Base-by-base conservation (phyloP, 2,329 filamentous ascomycete species). In the Nannizzia gypsea region DNA sequence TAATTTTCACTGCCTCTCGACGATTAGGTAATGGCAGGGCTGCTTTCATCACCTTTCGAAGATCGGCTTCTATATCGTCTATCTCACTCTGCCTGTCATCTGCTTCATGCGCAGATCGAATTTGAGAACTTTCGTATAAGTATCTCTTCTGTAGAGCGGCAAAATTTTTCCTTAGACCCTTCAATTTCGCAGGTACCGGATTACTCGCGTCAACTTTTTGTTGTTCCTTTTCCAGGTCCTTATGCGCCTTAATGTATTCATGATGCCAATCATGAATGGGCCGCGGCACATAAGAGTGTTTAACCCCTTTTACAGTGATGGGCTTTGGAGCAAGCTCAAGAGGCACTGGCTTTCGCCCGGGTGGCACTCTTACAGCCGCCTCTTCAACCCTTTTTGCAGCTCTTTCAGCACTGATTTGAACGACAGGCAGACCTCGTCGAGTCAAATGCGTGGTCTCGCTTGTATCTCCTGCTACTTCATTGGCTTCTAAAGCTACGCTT, bases 401-500 rank as follows among this genome's bases (percentile, higher is more conserved):
- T 20, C 65, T 66, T 11, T 67, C 62, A 2, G 64, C 63, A 54
- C 68, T 71, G 15, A 64, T 63, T 1, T 61, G 57, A 3, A 68
- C 57, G 3, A 67, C 48, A 24, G 68, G 66, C 64, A 63, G 69
- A 24, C 66, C 66, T 36, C 67, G 73, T 15, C 62, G 58, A 13
- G 58, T 62, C 15, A 62, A 50, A 62, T 68, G 68, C 2, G 48
- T 22, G 8, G 65, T 65, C 17, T 66, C 60, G 26, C 78, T 73
- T 3, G 70, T 66, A 55, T 72, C 68, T 15, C 65, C 64, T 24
- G 68, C 66, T 24, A 74, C 64, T 59, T 69, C 66, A 13, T 64
- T 55, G 8, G 60, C 64, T 3, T 72, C 67, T 44, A 69, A 61
- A 72, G 66, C 85, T 79, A 58, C 80, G 81, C n/a, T 72, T 64